Evolutionary conservation across 2,329 filamentous ascomycete species (phyloP).

Genomic region (Cercospora berteroae): DNA sequence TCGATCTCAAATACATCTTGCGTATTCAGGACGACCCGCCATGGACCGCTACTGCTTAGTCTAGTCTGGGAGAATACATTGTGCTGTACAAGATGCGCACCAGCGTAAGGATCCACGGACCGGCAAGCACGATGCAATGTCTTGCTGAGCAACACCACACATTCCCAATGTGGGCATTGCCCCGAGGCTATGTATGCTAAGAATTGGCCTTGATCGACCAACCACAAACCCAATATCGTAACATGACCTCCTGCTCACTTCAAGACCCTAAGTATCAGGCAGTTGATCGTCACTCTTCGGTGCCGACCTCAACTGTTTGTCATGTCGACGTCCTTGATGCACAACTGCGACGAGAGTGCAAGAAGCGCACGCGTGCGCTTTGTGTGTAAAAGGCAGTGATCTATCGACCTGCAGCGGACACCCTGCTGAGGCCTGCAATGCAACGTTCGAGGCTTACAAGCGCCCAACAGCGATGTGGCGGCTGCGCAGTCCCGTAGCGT

Average conservation of each 20-base stretch:
- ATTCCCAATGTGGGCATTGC: conserved; percentile 5
- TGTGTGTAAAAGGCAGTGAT: neutral
- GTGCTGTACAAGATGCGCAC: neutral
- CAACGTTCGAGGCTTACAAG: neutral
- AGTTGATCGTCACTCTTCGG: conserved; percentile 6
- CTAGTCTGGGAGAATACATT: neutral
- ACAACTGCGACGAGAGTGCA: neutral
- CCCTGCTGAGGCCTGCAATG: neutral
- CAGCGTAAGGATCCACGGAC: neutral
- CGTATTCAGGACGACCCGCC: neutral
- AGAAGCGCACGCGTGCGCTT: neutral
- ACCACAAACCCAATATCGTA: conserved; percentile 5
- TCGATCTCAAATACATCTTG: conserved; percentile 12
- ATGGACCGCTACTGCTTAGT: neutral
- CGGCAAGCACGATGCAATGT: neutral
- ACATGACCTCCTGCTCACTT: neutral
- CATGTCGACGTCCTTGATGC: neutral
- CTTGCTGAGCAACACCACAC: neutral
- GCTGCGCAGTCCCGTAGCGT: neutral
- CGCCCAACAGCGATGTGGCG: neutral
- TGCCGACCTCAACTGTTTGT: neutral
- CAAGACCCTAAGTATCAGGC: neutral
- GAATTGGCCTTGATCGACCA: conserved; percentile 14
- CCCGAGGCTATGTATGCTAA: conserved; percentile 11
- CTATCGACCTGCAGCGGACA: neutral